Evolutionary conservation across 1,284 basidiomycete species (phyloP), one percentile per base, ranked within the genome.

Genomic region (Pholiota adiposa): DNA sequence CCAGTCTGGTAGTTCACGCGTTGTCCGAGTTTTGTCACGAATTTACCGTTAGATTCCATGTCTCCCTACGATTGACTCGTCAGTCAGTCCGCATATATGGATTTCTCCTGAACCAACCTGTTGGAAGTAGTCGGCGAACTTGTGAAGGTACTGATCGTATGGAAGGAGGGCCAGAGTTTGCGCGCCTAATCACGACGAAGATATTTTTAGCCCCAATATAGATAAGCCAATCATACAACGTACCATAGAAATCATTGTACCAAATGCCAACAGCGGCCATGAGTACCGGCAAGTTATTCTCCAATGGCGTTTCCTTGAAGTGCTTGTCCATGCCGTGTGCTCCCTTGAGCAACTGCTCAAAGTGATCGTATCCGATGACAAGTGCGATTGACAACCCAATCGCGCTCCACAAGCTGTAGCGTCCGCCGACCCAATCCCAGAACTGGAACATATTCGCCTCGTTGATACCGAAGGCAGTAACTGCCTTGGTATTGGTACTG

Each of bases 91-190:
- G 7, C 18, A 8, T 31, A 49, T 41, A 29, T 29, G 7, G 21
- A 11, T 18, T 40, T 21, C 19, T n/a, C 49, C 25, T 23, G 25
- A 25, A 53, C 70, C 21, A 54, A 80, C 85, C 77, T 99, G 97
- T 78, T 99, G 97, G 93, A 99, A 99, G 84, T 99, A 99, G 79
- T 98, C 97, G 58, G 97, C 97, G 72, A 99, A 99, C 78, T 97
- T 97, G 86, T 97, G 93, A 69, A 99, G 81, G 79, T 99, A 99
- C 76, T 99, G 97, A 77, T 99, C 97, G 73, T 99, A 99, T 3
- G 97, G 96, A 33, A 99, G 83, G 50, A 99, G 85, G 6, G 92
- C 94, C 70, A 98, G 94, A 1, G 97, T 98, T 80, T 98, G 95
- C 41, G 96, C 83, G 64, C 92, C 85, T 87, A 65, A 29, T 43